Evolutionary conservation across 176 grass and related monocot species (phyloP).

Genomic region (Triticum urartu): DNA sequence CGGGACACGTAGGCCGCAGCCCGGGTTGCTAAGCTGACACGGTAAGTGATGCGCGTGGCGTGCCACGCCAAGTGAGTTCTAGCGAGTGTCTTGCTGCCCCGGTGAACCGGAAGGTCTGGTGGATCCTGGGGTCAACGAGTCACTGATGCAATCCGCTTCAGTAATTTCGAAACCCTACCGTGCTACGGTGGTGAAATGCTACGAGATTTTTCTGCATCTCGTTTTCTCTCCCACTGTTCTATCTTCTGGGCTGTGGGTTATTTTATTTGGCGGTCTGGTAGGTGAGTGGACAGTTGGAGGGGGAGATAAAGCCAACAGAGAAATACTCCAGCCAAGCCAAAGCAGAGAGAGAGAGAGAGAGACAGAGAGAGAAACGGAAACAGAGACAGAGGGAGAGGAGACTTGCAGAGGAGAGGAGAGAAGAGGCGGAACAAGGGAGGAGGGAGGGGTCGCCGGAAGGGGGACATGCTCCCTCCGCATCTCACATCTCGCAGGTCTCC

Average conservation of each 20-base stretch:
- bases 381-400: not conserved
- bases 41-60: not conserved
- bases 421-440: not conserved
- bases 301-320: conserved; percentile 37
- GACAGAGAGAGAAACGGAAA: not conserved
- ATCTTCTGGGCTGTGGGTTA: not conserved
- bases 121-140: not conserved
- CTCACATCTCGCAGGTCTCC: conserved; percentile 43
- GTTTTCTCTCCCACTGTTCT: no score
- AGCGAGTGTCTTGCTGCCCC: not conserved
- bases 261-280: not conserved
- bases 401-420: conserved; percentile 19
- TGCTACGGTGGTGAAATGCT: no score
- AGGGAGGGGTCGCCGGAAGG: conserved; percentile 30
- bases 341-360: not conserved
- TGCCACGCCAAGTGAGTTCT: not conserved
- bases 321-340: conserved; percentile 13
- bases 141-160: not conserved
- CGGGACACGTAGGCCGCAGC: not conserved
- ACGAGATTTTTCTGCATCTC: no score
- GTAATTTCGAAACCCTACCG: no score
- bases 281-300: conserved; percentile 26
- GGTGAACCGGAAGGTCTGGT: not conserved
- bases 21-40: conserved; percentile 9
- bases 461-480: conserved; percentile 58